phyloP scores from a whole-genome alignment of 371 early-diverging fungal genomes.

The Mortierella sp. region DNA sequence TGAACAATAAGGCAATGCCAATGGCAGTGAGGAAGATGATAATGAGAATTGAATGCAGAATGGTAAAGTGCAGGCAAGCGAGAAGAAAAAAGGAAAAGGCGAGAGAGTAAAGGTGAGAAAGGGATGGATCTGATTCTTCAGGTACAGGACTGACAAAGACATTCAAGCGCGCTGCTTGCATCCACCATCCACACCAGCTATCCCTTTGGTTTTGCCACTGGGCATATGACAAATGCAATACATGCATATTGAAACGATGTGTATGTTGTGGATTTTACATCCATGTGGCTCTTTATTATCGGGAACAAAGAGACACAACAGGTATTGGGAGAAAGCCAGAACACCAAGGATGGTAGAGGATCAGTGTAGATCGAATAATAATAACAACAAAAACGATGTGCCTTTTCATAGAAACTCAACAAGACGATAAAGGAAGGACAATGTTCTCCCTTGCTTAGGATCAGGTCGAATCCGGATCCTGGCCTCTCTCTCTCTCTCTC shows the following conservation, averaged over 20 bases:
- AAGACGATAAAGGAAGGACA: not conserved
- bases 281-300: not conserved
- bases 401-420: not conserved
- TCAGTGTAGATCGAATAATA: constrained; percentile 1
- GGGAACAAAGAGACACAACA: not conserved
- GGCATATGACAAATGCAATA: not conserved
- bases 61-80: not conserved
- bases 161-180: not conserved
- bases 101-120: not conserved
- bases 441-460: not conserved
- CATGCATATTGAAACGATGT: not conserved
- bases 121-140: not conserved
- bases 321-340: constrained; percentile 20
- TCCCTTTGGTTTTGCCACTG: not conserved
- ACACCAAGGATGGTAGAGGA: constrained; percentile 30
- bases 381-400: not conserved
- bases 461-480: constrained; percentile 20
- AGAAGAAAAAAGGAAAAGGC: not conserved
- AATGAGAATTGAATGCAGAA: constrained; percentile 4
- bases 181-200: not conserved
- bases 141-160: not conserved
- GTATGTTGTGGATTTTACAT: not conserved
- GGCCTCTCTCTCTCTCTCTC: not conserved
- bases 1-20: not conserved
- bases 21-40: not conserved